Percentiles rank a stretch among this genome's conserved stretches.
Conservation (phyloP, 352 stramenopile genomes). For the Globisporangium iwayamae region DNA sequence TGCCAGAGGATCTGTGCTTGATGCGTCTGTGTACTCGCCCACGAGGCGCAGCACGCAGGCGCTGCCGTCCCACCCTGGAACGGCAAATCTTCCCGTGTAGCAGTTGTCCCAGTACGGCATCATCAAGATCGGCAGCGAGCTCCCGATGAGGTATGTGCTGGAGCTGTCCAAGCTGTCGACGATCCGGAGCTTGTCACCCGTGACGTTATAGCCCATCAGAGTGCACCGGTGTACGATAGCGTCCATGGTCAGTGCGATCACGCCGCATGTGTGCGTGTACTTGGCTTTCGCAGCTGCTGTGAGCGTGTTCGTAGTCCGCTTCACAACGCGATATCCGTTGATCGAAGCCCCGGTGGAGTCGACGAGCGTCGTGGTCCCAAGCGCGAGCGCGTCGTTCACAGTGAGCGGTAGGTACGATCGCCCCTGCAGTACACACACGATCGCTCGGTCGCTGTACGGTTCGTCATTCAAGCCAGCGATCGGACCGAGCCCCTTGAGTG, state of each 20-base stretch:
- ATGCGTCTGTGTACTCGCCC: slow-evolving; percentile 2
- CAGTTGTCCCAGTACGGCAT: slow-evolving; percentile 19
- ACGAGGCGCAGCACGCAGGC: slow-evolving; percentile 16
- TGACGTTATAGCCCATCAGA: slow-evolving; percentile 26
- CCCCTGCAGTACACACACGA: slow-evolving; percentile 42
- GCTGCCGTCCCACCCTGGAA: slow-evolving; percentile 14
- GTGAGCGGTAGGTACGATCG: slow-evolving; percentile 33
- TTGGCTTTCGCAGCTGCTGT: neutral
- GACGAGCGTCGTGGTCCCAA: neutral
- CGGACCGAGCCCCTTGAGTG: neutral
- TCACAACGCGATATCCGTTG: slow-evolving; percentile 15
- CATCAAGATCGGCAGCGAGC: slow-evolving; percentile 15
- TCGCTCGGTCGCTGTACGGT: slow-evolving; percentile 36
- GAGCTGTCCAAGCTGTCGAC: slow-evolving; percentile 16
- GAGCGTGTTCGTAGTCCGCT: neutral
- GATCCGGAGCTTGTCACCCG: slow-evolving; percentile 21
- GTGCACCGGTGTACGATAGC: slow-evolving; percentile 18
- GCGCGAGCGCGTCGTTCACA: slow-evolving; percentile 28
- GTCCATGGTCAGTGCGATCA: slow-evolving; percentile 21
- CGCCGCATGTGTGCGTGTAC: slow-evolving; percentile 12
- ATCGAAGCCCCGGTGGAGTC: slow-evolving; percentile 10
- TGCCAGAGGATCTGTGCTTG: neutral
- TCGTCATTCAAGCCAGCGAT: slow-evolving; percentile 28
- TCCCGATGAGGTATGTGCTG: neutral
- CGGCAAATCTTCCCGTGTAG: neutral